These are phyloP conservation scores for Diplocarpon mali DNA, from an alignment of 2,329 filamentous ascomycete species.

Conservation along the genomic window DNA sequence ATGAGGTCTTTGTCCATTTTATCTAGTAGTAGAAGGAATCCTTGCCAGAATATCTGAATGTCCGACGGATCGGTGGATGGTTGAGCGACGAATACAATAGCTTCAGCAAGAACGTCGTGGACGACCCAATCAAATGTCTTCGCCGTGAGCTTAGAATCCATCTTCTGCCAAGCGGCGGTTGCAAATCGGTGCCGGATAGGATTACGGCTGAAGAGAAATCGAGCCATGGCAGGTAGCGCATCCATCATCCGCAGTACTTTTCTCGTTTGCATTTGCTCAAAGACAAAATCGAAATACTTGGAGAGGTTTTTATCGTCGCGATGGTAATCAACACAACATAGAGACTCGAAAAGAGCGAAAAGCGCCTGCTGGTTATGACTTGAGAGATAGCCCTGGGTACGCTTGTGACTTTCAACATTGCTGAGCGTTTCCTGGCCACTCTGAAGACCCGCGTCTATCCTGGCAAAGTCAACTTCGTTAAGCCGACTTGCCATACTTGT, in stretches of 20 bases:
- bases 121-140: constrained; percentile 84
- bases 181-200: constrained; percentile 56
- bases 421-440: constrained; percentile 43
- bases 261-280: constrained; percentile 67
- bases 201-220: constrained; percentile 72
- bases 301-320: constrained; percentile 29
- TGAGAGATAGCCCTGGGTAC: constrained; percentile 22
- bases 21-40: constrained; percentile 61
- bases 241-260: constrained; percentile 66
- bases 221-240: constrained; percentile 71
- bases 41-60: constrained; percentile 70
- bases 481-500: constrained; percentile 43
- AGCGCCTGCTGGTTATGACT: constrained; percentile 46
- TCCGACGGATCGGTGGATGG: constrained; percentile 36
- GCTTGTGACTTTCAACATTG: constrained; percentile 16
- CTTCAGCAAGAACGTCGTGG: constrained; percentile 57
- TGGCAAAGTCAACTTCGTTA: constrained; percentile 46
- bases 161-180: constrained; percentile 50
- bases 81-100: constrained; percentile 51
- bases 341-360: constrained; percentile 74
- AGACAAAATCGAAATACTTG: constrained; percentile 63
- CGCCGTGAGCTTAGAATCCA: constrained; percentile 51
- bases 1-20: constrained; percentile 65
- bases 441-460: constrained; percentile 49
- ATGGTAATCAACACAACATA: constrained; percentile 76